These are phyloP conservation scores for Paulownia fortunei DNA, from an alignment of 257 asterid genomes.

Conservation along the genomic window DNA sequence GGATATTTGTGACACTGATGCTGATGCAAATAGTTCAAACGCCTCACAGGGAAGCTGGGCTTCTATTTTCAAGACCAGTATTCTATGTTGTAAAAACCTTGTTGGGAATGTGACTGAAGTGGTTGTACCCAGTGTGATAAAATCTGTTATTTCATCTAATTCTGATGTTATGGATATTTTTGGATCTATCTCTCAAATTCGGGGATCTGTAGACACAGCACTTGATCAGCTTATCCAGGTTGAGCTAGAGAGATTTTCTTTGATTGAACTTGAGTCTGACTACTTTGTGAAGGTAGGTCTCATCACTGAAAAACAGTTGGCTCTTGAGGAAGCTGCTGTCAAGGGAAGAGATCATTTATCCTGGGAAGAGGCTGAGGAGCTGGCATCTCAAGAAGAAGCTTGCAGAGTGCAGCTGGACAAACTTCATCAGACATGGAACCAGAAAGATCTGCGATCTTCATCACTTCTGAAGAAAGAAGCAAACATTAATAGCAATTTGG, in stretches of 20 bases:
- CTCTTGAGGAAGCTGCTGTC: slow-evolving; percentile 93
- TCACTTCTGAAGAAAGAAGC: slow-evolving; percentile 81
- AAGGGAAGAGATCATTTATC: slow-evolving; percentile 94
- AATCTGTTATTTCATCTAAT: slow-evolving; percentile 67
- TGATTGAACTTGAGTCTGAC: slow-evolving; percentile 85
- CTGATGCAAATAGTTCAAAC: slow-evolving; percentile 44
- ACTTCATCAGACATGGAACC: slow-evolving; percentile 93
- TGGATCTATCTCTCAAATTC: slow-evolving; percentile 85
- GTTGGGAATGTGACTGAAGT: slow-evolving; percentile 66
- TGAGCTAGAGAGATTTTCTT: slow-evolving; percentile 82
- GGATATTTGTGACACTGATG: slow-evolving; percentile 42
- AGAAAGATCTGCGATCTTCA: slow-evolving; percentile 73
- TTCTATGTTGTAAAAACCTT: slow-evolving; percentile 64
- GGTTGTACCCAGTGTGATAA: slow-evolving; percentile 75
- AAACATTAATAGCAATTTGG: slow-evolving; percentile 57
- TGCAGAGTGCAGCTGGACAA: slow-evolving; percentile 90
- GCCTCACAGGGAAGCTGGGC: slow-evolving; percentile 61
- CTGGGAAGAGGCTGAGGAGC: slow-evolving; percentile 99
- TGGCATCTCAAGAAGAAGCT: slow-evolving; percentile 98
- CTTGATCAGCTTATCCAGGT: slow-evolving; percentile 90
- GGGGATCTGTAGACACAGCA: slow-evolving; percentile 84
- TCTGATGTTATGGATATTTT: slow-evolving; percentile 84
- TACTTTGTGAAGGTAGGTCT: slow-evolving; percentile 90
- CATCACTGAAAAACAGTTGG: slow-evolving; percentile 91
- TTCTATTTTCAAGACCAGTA: slow-evolving; percentile 63